Evolutionary conservation across 768 basidiomycete genomes (phyloP).

Genomic region (Pleurotus pulmonarius): DNA sequence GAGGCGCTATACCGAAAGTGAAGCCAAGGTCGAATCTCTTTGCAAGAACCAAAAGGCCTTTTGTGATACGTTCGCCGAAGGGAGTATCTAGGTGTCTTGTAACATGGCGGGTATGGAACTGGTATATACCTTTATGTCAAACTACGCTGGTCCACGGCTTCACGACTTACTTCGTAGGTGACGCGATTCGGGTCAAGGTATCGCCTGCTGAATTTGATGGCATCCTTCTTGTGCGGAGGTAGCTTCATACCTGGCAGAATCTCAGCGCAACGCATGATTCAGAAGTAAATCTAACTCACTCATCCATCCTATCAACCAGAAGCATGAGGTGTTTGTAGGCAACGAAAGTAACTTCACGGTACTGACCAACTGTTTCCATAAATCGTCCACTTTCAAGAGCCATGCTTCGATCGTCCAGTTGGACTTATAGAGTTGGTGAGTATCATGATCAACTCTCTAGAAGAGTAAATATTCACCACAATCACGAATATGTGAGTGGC

Average conservation of each 20-base stretch:
- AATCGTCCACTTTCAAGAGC: conserved; percentile 82
- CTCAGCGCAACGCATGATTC: not conserved
- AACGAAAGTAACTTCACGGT: not conserved
- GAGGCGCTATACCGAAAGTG: conserved; percentile 69
- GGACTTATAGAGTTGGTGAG: conserved; percentile 34
- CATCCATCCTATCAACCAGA: conserved; percentile 48
- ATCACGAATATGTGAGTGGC: conserved; percentile 78
- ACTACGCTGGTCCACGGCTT: not conserved
- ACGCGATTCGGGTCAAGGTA: conserved; percentile 81
- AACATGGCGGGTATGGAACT: conserved; percentile 62
- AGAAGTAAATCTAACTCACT: conserved; percentile 34
- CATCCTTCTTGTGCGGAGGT: conserved; percentile 34
- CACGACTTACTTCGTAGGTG: conserved; percentile 56
- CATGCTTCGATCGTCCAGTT: conserved; percentile 71
- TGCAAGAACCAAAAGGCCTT: conserved; percentile 50
- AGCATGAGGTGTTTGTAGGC: too few species aligned
- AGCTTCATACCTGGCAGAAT: conserved; percentile 44
- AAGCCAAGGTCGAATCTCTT: conserved; percentile 58
- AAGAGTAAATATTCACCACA: conserved; percentile 44
- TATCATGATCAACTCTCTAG: not conserved
- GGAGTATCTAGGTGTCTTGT: conserved; percentile 59
- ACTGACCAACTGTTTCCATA: conserved; percentile 85
- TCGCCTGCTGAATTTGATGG: conserved; percentile 62
- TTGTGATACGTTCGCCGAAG: conserved; percentile 48
- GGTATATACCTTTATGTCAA: conserved; percentile 6